These are phyloP conservation scores for Prunella vulgaris DNA, from an alignment of 257 asterid species.

Conservation along the genomic window DNA sequence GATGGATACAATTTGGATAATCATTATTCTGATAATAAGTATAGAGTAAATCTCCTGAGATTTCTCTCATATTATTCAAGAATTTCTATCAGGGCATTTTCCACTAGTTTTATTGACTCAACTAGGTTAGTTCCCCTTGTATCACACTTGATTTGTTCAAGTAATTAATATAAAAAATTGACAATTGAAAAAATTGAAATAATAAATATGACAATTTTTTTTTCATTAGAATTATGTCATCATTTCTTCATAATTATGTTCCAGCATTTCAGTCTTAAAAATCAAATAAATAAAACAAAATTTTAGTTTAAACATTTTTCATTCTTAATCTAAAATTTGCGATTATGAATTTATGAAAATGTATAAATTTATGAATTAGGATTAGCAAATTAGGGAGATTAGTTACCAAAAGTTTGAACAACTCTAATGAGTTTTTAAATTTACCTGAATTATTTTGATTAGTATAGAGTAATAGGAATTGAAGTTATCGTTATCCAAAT, in stretches of 20 bases:
- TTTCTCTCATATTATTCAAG: not conserved
- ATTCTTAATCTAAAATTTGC: not conserved
- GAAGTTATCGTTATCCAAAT: not conserved
- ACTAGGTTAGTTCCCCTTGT: not conserved
- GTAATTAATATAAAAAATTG: not conserved
- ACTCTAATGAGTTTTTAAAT: no score
- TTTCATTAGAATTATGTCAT: not conserved
- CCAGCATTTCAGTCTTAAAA: not conserved
- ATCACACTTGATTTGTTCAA: not conserved
- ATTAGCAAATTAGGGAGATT: no score
- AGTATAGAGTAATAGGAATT: no score
- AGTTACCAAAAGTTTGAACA: no score
- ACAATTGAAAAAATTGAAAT: not conserved
- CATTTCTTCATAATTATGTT: not conserved
- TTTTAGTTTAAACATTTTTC: not conserved
- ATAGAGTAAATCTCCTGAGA: not conserved
- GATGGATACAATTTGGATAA: not conserved
- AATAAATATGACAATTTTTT: not conserved
- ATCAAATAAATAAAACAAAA: no score
- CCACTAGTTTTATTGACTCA: not conserved
- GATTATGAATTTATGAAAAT: not conserved
- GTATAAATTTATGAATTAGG: no score
- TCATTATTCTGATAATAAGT: not conserved
- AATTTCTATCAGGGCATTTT: not conserved
- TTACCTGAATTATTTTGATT: no score